Base-by-base conservation (phyloP, 345 rosid species). In the Sisymbrium altissimum region DNA sequence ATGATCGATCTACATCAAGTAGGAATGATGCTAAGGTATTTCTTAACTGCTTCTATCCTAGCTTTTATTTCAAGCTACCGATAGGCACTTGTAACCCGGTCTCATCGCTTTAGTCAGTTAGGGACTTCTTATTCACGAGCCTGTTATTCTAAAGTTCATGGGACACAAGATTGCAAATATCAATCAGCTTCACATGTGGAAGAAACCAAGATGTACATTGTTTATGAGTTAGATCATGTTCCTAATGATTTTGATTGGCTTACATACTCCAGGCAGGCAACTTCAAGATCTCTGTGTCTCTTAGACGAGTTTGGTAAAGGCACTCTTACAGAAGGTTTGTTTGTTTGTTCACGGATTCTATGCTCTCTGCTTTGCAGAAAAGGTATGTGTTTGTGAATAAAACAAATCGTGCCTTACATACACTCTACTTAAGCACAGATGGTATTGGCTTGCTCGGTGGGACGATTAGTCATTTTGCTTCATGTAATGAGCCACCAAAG, bases 231-330 rank as follows among this genome's bases (percentile, higher is more conserved):
- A 23, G 60, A 43, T 71, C 57, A n/a, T 68, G 38, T 60, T 57
- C 56, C 30, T 65, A 43, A 48, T 48, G 21, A 44, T 4, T 67
- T 33, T 72, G 23, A 70, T 52, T 60, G 38, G 23, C 57, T 59
- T 73, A 10, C 44, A 57, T 69, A 74, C 17, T 50, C 17, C 82
- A 91, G 99, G 88, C 97, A 87, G 83, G 88, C 97, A 79, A 94
- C 99, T 77, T 83, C 96, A 63, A 82, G 79, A 79, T 94, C 99
- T 43, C 81, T 94, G 71, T 94, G 97, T 76, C 84, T 94, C 67
- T 58, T 94, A 81, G 99, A 94, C 72, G 99, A 94, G 81, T 94
- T 94, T 83, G 99, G 99, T 73, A 94, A 94, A 89, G 99, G 98
- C 50, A 91, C 98, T 73, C 93, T 94, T n/a, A 85, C 89, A 59